Evolutionary conservation across 768 basidiomycete species (phyloP).

Genomic region (Hericium rajendrae): DNA sequence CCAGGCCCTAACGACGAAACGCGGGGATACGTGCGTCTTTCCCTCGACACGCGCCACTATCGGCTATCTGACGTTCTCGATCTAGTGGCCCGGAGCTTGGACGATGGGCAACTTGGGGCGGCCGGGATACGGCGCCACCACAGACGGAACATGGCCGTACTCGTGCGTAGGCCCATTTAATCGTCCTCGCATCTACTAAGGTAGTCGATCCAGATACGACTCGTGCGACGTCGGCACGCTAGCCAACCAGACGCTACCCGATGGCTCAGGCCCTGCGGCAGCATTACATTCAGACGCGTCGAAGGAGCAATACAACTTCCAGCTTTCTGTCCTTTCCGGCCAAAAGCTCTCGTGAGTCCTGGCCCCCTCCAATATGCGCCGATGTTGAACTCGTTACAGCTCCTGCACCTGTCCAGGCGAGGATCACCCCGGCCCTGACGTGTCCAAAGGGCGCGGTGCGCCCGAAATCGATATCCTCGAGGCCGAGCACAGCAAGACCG

Average conservation of each 20-base stretch:
- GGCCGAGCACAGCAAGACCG: conserved; percentile 53
- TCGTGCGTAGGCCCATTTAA: conserved; percentile 33
- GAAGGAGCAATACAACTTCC: conserved; percentile 40
- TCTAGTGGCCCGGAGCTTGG: conserved; percentile 80
- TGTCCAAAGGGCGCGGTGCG: conserved; percentile 49
- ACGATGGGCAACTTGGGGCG: conserved; percentile 84
- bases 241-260: conserved; percentile 37
- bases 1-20: conserved; percentile 51
- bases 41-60: background rate
- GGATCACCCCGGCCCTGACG: conserved; percentile 68
- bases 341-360: conserved; percentile 58
- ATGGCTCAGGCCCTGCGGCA: conserved; percentile 48
- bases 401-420: conserved; percentile 68
- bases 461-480: conserved; percentile 84
- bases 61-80: background rate
- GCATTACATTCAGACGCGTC: conserved; percentile 45
- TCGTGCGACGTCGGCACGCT: conserved; percentile 52
- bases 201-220: conserved; percentile 29
- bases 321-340: conserved; percentile 68
- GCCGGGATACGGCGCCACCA: conserved; percentile 70
- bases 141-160: conserved; percentile 81
- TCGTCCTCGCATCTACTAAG: background rate
- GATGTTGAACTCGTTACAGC: conserved; percentile 21
- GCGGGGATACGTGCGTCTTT: conserved; percentile 31
- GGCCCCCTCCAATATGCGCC: background rate